Evolutionary conservation across 1,284 basidiomycete species (phyloP).

Genomic region (Cutaneotrichosporon cutaneum): DNA sequence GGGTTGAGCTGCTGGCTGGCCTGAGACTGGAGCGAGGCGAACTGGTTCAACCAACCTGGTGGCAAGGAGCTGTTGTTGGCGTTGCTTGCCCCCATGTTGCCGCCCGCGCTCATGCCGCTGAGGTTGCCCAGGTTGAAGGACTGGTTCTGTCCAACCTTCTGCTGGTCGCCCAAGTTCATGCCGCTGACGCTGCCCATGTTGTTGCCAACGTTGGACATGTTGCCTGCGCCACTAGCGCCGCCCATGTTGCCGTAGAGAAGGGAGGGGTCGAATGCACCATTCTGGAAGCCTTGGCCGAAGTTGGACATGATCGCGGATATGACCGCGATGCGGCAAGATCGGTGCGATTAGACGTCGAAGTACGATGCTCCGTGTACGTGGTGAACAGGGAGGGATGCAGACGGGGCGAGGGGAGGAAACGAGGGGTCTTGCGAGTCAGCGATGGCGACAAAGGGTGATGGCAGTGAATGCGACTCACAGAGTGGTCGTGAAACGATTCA

Average conservation of each 20-base stretch:
- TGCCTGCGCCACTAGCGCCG: conserved; percentile 7
- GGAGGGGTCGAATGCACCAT: conserved; percentile 23
- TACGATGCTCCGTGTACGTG: neutral
- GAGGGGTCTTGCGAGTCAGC: neutral
- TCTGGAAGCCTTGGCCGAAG: conserved; percentile 28
- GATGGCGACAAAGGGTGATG: neutral
- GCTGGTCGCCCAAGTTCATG: conserved; percentile 14
- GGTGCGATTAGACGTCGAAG: neutral
- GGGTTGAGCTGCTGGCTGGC: conserved; percentile 17
- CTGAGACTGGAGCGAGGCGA: conserved; percentile 23
- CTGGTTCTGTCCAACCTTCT: conserved; percentile 17
- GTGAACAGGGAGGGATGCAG: neutral
- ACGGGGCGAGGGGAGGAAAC: neutral
- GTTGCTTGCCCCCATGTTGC: conserved; percentile 9
- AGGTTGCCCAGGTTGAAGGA: conserved; percentile 22
- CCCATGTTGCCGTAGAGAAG: conserved; percentile 22
- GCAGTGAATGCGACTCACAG: neutral
- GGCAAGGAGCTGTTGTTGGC: conserved; percentile 16
- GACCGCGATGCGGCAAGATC: neutral
- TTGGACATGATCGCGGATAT: conserved; percentile 26
- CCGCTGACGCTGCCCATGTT: conserved; percentile 12
- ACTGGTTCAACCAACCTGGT: conserved; percentile 22
- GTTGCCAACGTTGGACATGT: conserved; percentile 11
- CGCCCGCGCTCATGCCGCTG: conserved; percentile 1
- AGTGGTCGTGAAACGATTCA: neutral